A percentile compares a stretch with the other conserved stretches of the same genome.
These are phyloP conservation scores for Tetracentron sinense DNA, from an alignment of 164 flowering plant species.

Conservation along the genomic window DNA sequence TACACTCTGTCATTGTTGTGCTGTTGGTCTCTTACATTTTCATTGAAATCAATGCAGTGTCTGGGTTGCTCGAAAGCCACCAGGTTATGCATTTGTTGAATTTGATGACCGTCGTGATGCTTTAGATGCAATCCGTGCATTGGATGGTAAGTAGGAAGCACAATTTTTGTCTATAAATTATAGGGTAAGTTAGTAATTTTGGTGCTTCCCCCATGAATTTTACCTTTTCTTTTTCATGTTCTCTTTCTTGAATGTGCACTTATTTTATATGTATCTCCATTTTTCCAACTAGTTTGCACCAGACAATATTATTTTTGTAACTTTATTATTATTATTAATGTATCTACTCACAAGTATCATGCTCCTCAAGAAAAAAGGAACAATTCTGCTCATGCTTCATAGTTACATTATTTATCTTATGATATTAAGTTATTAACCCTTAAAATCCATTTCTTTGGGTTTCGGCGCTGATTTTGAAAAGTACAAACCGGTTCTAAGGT, in stretches of 20 bases:
- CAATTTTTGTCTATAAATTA: background rate
- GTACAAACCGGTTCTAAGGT: too few relatives aligned
- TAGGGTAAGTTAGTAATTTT: background rate
- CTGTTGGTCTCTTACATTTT: background rate
- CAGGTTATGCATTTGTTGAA: conserved; percentile 32
- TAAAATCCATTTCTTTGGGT: too few relatives aligned
- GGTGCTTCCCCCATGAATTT: background rate
- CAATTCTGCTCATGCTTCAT: too few relatives aligned
- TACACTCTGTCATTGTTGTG: too few relatives aligned
- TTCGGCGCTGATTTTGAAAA: too few relatives aligned
- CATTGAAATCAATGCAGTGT: conserved; percentile 17
- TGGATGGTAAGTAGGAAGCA: conserved; percentile 21
- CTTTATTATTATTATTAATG: background rate
- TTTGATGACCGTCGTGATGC: conserved; percentile 32
- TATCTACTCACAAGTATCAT: too few relatives aligned
- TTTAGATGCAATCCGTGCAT: conserved; percentile 28
- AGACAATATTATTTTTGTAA: background rate
- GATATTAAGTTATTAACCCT: too few relatives aligned
- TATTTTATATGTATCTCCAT: too few relatives aligned
- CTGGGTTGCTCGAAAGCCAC: conserved; percentile 30
- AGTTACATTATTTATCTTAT: too few relatives aligned
- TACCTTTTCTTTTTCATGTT: background rate
- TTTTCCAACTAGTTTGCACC: background rate
- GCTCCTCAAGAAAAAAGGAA: too few relatives aligned
- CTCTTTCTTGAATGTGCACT: background rate